Percentiles rank a stretch among this genome's conserved stretches.
These are phyloP conservation scores for Aspergillus baeticus DNA, from an alignment of 495 filamentous ascomycete species.

Conservation along the genomic window DNA sequence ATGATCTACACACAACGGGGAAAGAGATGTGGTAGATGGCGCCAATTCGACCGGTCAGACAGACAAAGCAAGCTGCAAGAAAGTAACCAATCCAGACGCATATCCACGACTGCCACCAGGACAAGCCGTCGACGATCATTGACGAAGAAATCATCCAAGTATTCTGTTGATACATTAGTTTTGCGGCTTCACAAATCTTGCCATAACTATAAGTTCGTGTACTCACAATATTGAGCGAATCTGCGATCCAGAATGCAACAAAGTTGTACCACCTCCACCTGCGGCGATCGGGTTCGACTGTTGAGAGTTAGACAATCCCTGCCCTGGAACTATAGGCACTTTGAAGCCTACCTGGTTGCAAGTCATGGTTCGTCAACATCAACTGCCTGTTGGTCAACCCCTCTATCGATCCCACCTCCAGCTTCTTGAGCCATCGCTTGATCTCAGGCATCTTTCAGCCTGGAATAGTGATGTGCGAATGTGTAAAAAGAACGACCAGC, in stretches of 20 bases:
- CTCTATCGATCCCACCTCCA: constrained; percentile 71
- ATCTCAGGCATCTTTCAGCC: constrained; percentile 29
- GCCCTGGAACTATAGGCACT: neutral
- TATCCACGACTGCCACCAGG: constrained; percentile 96
- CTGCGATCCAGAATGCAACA: constrained; percentile 88
- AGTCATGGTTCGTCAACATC: constrained; percentile 88
- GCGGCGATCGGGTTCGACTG: constrained; percentile 77
- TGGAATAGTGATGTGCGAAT: neutral
- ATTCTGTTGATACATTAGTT: constrained; percentile 51
- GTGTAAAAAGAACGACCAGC: neutral
- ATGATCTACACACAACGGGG: constrained; percentile 71
- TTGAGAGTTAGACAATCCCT: neutral
- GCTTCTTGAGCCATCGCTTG: constrained; percentile 44
- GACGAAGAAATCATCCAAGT: constrained; percentile 97
- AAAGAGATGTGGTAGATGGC: constrained; percentile 90
- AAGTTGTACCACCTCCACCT: constrained; percentile 91
- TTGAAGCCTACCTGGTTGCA: constrained; percentile 67
- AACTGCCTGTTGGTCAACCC: constrained; percentile 81
- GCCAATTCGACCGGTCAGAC: constrained; percentile 78
- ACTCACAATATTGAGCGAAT: constrained; percentile 86
- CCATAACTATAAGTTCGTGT: neutral
- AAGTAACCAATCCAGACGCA: constrained; percentile 84
- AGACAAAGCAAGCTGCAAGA: constrained; percentile 73
- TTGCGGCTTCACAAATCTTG: neutral
- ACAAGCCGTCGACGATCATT: constrained; percentile 73